A percentile compares a stretch with the other conserved stretches of the same genome.
Conservation (phyloP, 176 grass and related monocot genomes). For the Carex scoparia region DNA sequence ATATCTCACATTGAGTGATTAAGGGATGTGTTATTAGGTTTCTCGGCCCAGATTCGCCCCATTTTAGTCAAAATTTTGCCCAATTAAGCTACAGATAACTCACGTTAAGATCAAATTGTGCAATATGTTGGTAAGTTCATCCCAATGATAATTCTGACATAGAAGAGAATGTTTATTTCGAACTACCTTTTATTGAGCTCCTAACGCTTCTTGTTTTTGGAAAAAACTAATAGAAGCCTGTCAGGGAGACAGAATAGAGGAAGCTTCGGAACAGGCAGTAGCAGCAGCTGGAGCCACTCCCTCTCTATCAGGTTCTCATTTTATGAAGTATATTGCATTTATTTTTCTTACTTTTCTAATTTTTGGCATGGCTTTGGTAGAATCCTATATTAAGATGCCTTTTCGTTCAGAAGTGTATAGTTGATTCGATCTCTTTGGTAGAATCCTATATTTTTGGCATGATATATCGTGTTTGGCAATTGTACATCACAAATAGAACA, state of each 20-base stretch:
- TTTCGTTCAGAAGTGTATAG: not conserved
- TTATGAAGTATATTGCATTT: not conserved
- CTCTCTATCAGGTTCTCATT: constrained; percentile 77
- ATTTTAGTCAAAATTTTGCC: not conserved
- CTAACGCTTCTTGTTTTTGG: constrained; percentile 8
- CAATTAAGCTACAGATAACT: not conserved
- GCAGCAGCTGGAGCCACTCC: constrained; percentile 77
- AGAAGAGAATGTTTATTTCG: not conserved
- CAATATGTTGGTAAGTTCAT: not conserved
- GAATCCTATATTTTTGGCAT: too few relatives aligned
- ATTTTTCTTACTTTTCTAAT: not conserved
- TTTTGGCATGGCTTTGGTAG: not conserved
- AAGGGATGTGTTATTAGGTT: not conserved
- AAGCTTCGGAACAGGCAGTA: constrained; percentile 48
- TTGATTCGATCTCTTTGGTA: not conserved
- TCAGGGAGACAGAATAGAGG: constrained; percentile 33
- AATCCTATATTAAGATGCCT: not conserved
- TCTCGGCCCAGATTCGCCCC: not conserved
- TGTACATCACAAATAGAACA: not conserved
- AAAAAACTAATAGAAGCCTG: constrained; percentile 26
- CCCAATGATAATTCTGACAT: not conserved
- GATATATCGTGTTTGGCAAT: not conserved
- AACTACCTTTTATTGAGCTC: not conserved
- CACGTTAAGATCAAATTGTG: not conserved
- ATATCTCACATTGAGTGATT: not conserved